A percentile compares a stretch with the other conserved stretches of the same genome.
phyloP scores from a whole-genome alignment of 2,329 filamentous ascomycete species.

The Fusarium piperis region DNA sequence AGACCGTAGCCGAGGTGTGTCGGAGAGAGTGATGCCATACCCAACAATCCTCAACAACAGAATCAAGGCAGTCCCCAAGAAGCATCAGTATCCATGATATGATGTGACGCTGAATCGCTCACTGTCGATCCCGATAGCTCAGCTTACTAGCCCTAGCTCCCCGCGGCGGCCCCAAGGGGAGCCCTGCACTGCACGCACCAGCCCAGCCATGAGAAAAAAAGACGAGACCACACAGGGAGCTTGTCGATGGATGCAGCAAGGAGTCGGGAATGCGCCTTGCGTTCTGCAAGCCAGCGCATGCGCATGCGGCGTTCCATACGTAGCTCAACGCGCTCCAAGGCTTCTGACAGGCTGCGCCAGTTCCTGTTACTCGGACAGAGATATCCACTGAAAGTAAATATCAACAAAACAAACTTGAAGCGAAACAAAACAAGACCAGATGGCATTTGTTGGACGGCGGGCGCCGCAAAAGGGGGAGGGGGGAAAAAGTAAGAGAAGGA shows the following conservation, averaged over 20 bases:
- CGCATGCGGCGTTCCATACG: slow-evolving; percentile 25
- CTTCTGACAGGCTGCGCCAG: slow-evolving; percentile 15
- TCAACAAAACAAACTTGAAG: slow-evolving; percentile 22
- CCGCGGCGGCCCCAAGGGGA: neutral
- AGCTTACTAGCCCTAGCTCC: slow-evolving; percentile 7
- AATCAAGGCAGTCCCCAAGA: neutral
- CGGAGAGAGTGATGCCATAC: neutral
- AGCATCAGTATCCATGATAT: slow-evolving; percentile 14
- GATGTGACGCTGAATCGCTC: slow-evolving; percentile 13
- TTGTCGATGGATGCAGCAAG: slow-evolving; percentile 9
- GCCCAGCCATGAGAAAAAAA: neutral
- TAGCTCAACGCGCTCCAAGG: slow-evolving; percentile 19
- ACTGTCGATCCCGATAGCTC: slow-evolving; percentile 22
- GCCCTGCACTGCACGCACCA: slow-evolving; percentile 4
- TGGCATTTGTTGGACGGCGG: neutral
- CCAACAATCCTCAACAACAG: neutral
- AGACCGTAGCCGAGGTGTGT: neutral
- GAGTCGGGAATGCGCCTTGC: slow-evolving; percentile 27
- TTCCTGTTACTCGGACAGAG: slow-evolving; percentile 20
- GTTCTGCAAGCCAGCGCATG: slow-evolving; percentile 31
- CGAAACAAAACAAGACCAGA: slow-evolving; percentile 22
- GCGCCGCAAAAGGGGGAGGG: neutral
- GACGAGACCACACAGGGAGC: neutral
- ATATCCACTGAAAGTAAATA: slow-evolving; percentile 16
- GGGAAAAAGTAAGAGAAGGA: neutral